Conservation (phyloP, 148 eudicot species). For the Linanthus parryae region DNA sequence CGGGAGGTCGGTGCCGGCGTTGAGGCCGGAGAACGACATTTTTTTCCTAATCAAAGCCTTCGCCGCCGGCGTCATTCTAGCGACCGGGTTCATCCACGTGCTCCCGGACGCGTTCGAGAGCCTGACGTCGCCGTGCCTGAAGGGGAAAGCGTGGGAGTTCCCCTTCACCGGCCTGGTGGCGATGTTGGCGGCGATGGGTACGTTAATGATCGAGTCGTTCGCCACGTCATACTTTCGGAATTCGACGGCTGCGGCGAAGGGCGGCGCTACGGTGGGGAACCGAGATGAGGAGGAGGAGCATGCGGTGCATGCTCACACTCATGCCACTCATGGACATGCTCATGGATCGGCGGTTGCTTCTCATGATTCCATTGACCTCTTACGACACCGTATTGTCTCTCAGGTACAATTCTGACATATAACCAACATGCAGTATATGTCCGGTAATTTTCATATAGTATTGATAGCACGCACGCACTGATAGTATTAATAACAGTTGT, state of each 20-base stretch:
- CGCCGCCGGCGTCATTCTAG: slow-evolving; percentile 57
- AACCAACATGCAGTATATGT: neutral
- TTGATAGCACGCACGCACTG: neutral
- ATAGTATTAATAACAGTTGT: neutral
- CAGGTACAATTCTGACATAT: slow-evolving; percentile 3
- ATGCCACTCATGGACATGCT: slow-evolving; percentile 15
- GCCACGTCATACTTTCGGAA: slow-evolving; percentile 6
- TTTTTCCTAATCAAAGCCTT: slow-evolving; percentile 47
- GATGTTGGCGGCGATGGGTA: slow-evolving; percentile 11
- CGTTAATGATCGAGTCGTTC: slow-evolving; percentile 11
- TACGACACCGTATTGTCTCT: slow-evolving; percentile 8
- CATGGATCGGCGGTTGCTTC: neutral
- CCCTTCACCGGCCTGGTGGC: slow-evolving; percentile 16
- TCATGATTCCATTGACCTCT: neutral
- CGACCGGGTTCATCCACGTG: slow-evolving; percentile 8
- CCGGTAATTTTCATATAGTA: neutral
- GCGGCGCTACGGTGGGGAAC: neutral
- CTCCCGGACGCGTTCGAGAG: slow-evolving; percentile 12
- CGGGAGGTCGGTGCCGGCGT: slow-evolving; percentile 29
- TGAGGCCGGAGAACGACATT: slow-evolving; percentile 28
- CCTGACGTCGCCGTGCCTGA: slow-evolving; percentile 6
- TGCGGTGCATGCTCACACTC: slow-evolving; percentile 10
- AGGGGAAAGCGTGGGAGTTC: slow-evolving; percentile 7
- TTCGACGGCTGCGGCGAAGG: neutral
- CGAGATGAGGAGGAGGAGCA: slow-evolving; percentile 1